Evolutionary conservation across 495 filamentous ascomycete genomes (phyloP).

Genomic region (Evansstolkia leycettana): DNA sequence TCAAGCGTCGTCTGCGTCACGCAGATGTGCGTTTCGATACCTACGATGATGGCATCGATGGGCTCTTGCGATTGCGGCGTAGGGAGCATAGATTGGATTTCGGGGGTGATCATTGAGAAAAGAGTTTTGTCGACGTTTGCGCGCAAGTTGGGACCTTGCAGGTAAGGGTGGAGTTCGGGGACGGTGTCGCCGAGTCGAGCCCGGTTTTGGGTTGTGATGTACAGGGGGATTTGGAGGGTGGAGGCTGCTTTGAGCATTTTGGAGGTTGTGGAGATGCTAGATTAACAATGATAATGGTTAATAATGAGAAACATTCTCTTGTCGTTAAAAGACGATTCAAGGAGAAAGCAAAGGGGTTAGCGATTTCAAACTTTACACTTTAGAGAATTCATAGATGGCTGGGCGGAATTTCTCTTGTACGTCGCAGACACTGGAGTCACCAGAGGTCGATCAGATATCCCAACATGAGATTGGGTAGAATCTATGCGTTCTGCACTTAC

Average conservation of each 20-base stretch:
- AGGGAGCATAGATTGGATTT: conserved; percentile 26
- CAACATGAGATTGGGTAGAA: neutral
- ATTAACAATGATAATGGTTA: neutral
- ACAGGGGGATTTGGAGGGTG: conserved; percentile 64
- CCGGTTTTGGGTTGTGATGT: conserved; percentile 73
- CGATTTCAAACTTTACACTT: conserved; percentile 46
- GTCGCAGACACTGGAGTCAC: conserved; percentile 67
- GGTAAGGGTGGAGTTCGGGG: conserved; percentile 43
- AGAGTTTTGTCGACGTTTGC: conserved; percentile 70
- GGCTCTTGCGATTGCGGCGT: conserved; percentile 4
- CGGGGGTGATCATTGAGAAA: conserved; percentile 68
- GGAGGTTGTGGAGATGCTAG: conserved; percentile 21
- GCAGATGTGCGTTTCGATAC: conserved; percentile 92
- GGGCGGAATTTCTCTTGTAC: conserved; percentile 86
- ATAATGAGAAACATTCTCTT: neutral
- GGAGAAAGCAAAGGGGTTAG: conserved; percentile 1
- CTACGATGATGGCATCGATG: conserved; percentile 42
- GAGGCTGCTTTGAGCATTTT: conserved; percentile 34
- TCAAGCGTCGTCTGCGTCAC: conserved; percentile 87
- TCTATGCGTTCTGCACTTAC: conserved; percentile 38
- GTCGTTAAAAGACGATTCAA: too few species aligned
- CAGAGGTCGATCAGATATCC: neutral
- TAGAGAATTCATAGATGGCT: conserved; percentile 71
- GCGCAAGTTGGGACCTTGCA: conserved; percentile 26
- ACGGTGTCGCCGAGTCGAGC: conserved; percentile 67